Percentiles rank a stretch among this genome's conserved stretches.
Evolutionary conservation across 139 green algal genomes (phyloP).

Genomic region (Auxenochlorella pyrenoidosa): DNA sequence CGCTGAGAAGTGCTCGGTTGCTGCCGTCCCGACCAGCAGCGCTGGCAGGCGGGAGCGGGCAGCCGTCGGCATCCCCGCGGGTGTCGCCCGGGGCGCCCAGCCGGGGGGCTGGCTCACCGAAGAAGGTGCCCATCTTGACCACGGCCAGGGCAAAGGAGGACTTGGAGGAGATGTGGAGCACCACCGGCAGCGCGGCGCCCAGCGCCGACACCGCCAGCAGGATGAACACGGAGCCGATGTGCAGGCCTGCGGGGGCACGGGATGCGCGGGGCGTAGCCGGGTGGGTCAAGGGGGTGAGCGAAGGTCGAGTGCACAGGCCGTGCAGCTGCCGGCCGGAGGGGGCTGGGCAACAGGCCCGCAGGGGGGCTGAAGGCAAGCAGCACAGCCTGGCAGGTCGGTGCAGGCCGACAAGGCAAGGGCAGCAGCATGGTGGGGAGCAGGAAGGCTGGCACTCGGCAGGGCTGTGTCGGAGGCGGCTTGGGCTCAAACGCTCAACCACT

Average conservation of each 20-base stretch:
- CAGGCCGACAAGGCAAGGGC: not conserved
- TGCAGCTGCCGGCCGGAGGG: no score
- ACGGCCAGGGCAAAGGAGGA: not conserved
- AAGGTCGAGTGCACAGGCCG: no score
- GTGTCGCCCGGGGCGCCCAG: no score
- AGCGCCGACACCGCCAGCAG: constrained; percentile 22
- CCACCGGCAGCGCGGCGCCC: constrained; percentile 17
- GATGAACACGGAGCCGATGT: constrained; percentile 47
- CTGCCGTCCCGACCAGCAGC: not conserved
- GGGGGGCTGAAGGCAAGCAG: no score
- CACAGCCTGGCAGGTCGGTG: not conserved
- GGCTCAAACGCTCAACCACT: no score
- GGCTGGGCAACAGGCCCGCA: no score
- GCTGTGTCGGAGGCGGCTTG: no score
- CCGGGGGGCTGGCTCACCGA: not conserved
- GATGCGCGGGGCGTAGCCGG: no score
- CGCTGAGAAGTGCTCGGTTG: no score
- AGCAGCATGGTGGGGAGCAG: no score
- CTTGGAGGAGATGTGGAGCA: constrained; percentile 27
- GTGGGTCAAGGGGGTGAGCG: no score
- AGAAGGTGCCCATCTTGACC: constrained; percentile 23
- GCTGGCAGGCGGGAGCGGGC: not conserved
- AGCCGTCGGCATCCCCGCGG: not conserved
- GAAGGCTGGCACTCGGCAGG: no score
- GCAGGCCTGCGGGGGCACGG: not conserved